Evolutionary conservation across 78 protist genomes (phyloP).

Genomic region (slime mould (Dictyostelium discoideum)): DNA sequence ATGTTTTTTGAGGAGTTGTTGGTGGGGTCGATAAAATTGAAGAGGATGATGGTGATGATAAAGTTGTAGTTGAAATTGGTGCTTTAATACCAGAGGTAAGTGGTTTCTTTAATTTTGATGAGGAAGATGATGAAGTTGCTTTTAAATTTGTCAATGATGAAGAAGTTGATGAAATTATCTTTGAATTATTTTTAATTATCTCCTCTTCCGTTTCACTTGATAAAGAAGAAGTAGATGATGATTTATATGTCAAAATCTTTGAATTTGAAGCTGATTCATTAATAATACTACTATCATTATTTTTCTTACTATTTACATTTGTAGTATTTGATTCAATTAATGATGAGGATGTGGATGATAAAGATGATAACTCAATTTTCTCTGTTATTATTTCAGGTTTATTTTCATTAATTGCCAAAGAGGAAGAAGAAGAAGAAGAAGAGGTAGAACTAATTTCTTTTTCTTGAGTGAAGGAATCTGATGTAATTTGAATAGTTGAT

Average conservation of each 20-base stretch:
- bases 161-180: not conserved
- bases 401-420: not conserved
- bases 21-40: not conserved
- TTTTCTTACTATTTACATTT: not conserved
- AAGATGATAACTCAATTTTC: not conserved
- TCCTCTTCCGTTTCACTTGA: not conserved
- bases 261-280: not conserved
- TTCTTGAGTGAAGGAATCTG: not conserved
- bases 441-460: not conserved
- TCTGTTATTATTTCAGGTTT: not conserved
- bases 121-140: not conserved
- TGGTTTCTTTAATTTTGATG: constrained; percentile 14
- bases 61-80: not conserved
- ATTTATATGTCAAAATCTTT: not conserved
- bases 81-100: not conserved
- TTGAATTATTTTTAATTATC: not conserved
- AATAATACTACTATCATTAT: not conserved
- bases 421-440: not conserved
- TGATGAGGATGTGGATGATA: not conserved
- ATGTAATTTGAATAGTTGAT: not conserved
- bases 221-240: not conserved
- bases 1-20: not conserved
- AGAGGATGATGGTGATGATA: not conserved
- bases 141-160: not conserved
- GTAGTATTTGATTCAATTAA: not conserved